phyloP scores from a whole-genome alignment of 768 basidiomycete genomes.

The Antrodiella citrinella region DNA sequence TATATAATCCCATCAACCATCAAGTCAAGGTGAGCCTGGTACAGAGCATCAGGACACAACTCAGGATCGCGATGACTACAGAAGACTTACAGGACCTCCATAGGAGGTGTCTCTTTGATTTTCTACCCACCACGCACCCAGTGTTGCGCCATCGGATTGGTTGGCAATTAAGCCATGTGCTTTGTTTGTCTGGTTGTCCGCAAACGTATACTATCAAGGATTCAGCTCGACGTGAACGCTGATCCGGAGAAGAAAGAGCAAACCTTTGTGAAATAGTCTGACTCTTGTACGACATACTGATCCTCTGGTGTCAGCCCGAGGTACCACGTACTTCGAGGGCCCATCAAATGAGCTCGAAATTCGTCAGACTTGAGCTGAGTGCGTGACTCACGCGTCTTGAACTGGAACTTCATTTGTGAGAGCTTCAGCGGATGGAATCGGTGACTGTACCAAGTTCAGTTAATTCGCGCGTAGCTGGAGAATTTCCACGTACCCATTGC shows the following conservation, averaged over 20 bases:
- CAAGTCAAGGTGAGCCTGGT: constrained; percentile 10
- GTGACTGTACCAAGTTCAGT: constrained; percentile 15
- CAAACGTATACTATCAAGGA: constrained; percentile 22
- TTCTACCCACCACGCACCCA: constrained; percentile 24
- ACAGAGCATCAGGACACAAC: not conserved
- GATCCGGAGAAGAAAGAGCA: no score
- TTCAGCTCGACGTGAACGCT: no score
- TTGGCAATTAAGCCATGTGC: constrained; percentile 18
- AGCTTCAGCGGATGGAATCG: constrained; percentile 15
- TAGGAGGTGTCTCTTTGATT: constrained; percentile 21
- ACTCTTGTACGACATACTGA: constrained; percentile 21
- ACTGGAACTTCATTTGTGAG: constrained; percentile 14
- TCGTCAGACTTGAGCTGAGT: not conserved
- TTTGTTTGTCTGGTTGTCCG: constrained; percentile 25
- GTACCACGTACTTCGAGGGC: constrained; percentile 19
- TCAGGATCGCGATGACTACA: no score
- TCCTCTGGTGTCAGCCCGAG: constrained; percentile 18
- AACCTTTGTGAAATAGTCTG: constrained; percentile 22
- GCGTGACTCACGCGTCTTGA: constrained; percentile 16
- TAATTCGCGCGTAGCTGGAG: no score
- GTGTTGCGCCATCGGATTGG: constrained; percentile 5
- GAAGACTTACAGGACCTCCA: constrained; percentile 13
- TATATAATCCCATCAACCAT: constrained; percentile 16
- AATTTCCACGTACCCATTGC: constrained; percentile 15
- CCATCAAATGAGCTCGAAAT: not conserved